A percentile compares a stretch with the other conserved stretches of the same genome.
Evolutionary conservation across 306 rosid genomes (phyloP).

Genomic region (Hippophae tibetana): DNA sequence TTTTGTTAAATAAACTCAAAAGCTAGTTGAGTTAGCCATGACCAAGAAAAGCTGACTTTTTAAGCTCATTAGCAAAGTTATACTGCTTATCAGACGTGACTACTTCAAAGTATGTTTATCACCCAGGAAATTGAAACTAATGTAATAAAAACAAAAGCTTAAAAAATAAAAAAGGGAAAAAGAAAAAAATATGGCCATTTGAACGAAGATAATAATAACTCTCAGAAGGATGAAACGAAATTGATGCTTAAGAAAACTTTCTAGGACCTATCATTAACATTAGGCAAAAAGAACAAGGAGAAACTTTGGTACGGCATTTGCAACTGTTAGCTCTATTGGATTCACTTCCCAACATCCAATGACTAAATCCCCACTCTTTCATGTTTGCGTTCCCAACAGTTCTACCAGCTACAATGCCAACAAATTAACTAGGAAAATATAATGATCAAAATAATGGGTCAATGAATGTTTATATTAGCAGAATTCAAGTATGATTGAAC

Average conservation of each 20-base stretch:
- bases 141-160: no score
- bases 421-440: constrained; percentile 32
- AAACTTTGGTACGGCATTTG: constrained; percentile 55
- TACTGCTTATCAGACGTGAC: no score
- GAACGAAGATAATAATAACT: no score
- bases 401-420: constrained; percentile 57
- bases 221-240: background rate
- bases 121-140: no score
- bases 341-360: constrained; percentile 18
- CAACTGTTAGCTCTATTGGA: constrained; percentile 59
- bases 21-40: no score
- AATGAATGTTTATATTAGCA: constrained; percentile 17
- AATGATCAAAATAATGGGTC: constrained; percentile 19
- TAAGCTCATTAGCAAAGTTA: no score
- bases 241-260: constrained; percentile 17
- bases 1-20: no score
- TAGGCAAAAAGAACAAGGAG: constrained; percentile 21
- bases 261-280: constrained; percentile 34
- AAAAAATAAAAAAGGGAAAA: background rate
- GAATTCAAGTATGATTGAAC: constrained; percentile 68
- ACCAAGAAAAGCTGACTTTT: no score
- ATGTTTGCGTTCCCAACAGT: constrained; percentile 39
- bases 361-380: constrained; percentile 20
- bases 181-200: background rate
- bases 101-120: no score